Percentiles rank a stretch among this genome's conserved stretches.
These are phyloP conservation scores for Sugiyamaella pinicola DNA, from an alignment of 1,139 yeast species.

Conservation along the genomic window DNA sequence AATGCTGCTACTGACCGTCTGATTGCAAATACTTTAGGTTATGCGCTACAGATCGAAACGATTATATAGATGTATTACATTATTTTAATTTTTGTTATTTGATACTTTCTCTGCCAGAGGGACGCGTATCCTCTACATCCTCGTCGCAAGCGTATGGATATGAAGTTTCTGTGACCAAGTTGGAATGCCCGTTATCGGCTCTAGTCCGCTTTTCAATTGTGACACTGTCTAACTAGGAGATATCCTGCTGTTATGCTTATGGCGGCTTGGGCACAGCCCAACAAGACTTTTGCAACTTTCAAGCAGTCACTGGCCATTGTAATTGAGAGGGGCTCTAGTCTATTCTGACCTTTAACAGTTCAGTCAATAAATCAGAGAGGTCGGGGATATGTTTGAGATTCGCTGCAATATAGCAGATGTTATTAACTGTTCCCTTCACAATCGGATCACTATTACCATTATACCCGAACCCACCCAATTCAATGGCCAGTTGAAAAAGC, in stretches of 20 bases:
- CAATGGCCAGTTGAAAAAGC: constrained; percentile 11
- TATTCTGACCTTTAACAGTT: constrained; percentile 1
- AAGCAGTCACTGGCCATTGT: too few species aligned
- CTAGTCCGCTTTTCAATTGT: constrained; percentile 60
- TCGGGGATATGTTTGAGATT: constrained; percentile 18
- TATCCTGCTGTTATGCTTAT: too few species aligned
- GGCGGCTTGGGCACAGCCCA: too few species aligned
- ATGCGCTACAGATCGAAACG: constrained; percentile 86
- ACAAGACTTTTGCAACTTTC: too few species aligned
- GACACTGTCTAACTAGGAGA: constrained; percentile 63
- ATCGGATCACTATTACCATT: neutral
- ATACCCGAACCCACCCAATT: neutral
- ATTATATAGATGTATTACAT: constrained; percentile 54
- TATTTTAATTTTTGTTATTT: neutral
- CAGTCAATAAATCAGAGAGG: constrained; percentile 7
- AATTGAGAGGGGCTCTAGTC: neutral
- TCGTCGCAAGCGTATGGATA: constrained; percentile 50
- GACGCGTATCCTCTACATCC: too few species aligned
- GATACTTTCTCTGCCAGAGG: too few species aligned
- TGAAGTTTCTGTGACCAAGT: constrained; percentile 59
- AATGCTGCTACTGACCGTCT: constrained; percentile 45
- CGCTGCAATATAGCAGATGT: constrained; percentile 25
- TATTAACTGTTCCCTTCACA: constrained; percentile 16
- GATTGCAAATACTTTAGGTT: constrained; percentile 67
- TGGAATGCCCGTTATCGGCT: constrained; percentile 76